Evolutionary conservation across 352 stramenopile genomes (phyloP).

Genomic region (Globisporangium spiculum): DNA sequence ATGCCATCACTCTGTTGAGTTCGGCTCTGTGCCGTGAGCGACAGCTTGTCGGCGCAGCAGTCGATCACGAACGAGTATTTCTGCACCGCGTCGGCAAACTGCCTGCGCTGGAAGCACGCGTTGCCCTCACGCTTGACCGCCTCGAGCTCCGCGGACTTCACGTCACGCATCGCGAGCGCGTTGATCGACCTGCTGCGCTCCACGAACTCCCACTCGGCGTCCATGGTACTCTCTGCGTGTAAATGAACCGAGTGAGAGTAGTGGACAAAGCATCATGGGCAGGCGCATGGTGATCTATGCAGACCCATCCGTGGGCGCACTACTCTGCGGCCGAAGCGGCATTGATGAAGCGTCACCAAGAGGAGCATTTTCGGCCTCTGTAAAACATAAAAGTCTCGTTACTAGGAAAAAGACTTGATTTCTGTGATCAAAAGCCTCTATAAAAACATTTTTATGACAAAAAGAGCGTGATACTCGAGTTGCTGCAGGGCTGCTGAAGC

Average conservation of each 20-base stretch:
- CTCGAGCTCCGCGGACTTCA: slow-evolving; percentile 31
- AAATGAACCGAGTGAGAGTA: not conserved
- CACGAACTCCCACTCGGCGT: slow-evolving; percentile 24
- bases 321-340: not conserved
- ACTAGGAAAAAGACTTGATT: not conserved
- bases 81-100: slow-evolving; percentile 39
- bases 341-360: not conserved
- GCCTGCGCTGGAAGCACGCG: slow-evolving; percentile 43
- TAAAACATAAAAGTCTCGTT: not conserved
- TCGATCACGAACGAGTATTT: slow-evolving; percentile 47
- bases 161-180: slow-evolving; percentile 8
- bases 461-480: not conserved
- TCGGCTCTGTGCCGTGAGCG: not conserved
- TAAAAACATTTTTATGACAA: not conserved
- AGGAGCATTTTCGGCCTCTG: not conserved
- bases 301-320: not conserved
- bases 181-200: slow-evolving; percentile 19
- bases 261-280: not conserved
- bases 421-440: not conserved
- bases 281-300: not conserved
- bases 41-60: slow-evolving; percentile 2
- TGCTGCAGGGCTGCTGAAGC: not conserved
- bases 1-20: not conserved
- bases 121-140: slow-evolving; percentile 61
- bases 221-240: slow-evolving; percentile 17